phyloP scores from a whole-genome alignment of 129 eudicot species.

The Helichrysum umbraculigerum region DNA sequence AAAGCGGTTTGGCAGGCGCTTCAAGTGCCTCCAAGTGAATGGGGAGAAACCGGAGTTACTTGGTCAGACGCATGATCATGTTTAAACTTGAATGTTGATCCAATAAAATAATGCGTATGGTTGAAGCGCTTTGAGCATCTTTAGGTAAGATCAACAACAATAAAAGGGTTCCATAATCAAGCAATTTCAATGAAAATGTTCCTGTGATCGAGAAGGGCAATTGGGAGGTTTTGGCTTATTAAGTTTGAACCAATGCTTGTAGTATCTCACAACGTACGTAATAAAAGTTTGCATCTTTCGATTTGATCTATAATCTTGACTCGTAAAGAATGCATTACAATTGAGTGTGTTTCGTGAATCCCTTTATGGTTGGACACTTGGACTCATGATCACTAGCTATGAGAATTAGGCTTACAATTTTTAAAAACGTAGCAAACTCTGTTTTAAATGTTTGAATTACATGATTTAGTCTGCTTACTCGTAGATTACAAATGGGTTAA shows the following conservation, averaged over 20 bases:
- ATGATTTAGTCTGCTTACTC: too few species aligned
- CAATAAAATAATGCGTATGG: not conserved
- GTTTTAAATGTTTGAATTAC: too few species aligned
- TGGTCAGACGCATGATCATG: conserved; percentile 30
- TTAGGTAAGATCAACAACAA: not conserved
- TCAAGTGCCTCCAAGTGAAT: conserved; percentile 19
- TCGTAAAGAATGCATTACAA: too few species aligned
- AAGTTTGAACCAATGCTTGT: not conserved
- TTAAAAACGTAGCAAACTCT: too few species aligned
- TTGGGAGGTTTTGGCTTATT: not conserved
- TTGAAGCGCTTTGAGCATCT: not conserved
- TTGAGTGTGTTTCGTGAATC: too few species aligned
- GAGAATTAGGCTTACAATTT: too few species aligned
- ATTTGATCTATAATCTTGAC: not conserved
- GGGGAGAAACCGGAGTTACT: conserved; percentile 27
- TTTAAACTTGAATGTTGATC: not conserved
- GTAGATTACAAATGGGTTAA: too few species aligned
- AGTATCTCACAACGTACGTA: not conserved
- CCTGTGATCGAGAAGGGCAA: too few species aligned
- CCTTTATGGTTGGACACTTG: too few species aligned
- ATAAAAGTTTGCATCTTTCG: not conserved
- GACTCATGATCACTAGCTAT: too few species aligned
- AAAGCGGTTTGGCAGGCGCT: conserved; percentile 34
- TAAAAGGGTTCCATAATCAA: not conserved
- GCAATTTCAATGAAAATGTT: not conserved